These are phyloP conservation scores for Colletotrichum theobromicola DNA, from an alignment of 2,329 filamentous ascomycete genomes.

Conservation along the genomic window DNA sequence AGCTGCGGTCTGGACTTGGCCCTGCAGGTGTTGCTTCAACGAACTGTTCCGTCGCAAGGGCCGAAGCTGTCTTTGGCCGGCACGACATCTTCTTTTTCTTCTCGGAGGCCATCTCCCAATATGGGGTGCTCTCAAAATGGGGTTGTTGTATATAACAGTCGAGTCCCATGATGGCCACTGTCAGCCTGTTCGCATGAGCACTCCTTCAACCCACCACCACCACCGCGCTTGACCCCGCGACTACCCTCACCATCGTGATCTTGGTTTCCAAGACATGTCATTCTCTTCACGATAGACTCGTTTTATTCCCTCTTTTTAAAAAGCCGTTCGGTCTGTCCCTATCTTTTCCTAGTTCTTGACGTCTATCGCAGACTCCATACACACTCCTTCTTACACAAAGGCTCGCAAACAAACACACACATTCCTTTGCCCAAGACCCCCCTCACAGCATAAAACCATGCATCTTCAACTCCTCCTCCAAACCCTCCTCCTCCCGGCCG, in stretches of 20 bases:
- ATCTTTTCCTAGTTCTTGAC: not conserved
- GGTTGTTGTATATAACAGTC: not conserved
- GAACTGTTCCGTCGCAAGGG: not conserved
- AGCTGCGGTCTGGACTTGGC: not conserved
- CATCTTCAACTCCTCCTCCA: constrained; percentile 2
- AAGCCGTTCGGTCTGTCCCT: not conserved
- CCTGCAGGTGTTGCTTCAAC: not conserved
- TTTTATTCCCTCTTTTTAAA: not conserved
- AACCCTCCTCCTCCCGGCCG: constrained; percentile 27
- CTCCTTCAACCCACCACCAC: not conserved
- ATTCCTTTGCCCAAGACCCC: not conserved
- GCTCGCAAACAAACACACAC: not conserved
- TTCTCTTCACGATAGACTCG: not conserved
- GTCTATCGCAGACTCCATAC: not conserved
- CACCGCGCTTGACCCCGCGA: not conserved
- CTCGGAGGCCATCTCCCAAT: not conserved
- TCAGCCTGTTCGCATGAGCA: constrained; percentile 6
- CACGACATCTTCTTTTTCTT: not conserved
- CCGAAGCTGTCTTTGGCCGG: not conserved
- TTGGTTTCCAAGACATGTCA: constrained; percentile 14
- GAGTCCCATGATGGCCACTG: constrained; percentile 10
- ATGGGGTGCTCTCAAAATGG: not conserved
- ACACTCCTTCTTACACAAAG: not conserved
- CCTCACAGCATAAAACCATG: not conserved
- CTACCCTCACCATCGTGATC: constrained; percentile 9